Percentiles rank a stretch among this genome's conserved stretches.
These are phyloP conservation scores for Fomitopsis palustris DNA, from an alignment of 1,284 basidiomycete genomes.

Conservation along the genomic window DNA sequence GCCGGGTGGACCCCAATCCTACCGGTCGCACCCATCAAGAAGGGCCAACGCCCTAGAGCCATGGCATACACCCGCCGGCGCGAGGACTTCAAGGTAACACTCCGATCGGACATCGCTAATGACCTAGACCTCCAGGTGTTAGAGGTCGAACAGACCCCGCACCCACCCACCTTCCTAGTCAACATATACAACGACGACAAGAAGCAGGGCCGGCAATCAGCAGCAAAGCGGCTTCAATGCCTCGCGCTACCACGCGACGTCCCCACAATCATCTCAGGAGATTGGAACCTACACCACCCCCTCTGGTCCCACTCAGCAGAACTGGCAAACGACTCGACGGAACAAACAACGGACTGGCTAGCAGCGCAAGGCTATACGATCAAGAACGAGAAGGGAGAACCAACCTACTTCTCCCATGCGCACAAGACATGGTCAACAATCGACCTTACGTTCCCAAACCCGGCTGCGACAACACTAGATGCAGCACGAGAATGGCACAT, in stretches of 20 bases:
- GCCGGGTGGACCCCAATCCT: conserved; percentile 1
- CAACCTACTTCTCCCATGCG: conserved; percentile 1
- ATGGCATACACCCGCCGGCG: too few relatives aligned
- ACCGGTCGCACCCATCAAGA: not conserved
- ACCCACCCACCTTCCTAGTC: not conserved
- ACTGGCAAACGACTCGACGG: not conserved
- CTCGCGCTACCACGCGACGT: not conserved
- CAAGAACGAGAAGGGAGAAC: conserved; percentile 1
- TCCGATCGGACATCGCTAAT: conserved; percentile 2
- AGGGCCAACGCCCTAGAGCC: conserved; percentile 1
- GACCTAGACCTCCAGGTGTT: conserved; percentile 4
- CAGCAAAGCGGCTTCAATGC: not conserved
- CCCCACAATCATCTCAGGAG: conserved; percentile 1
- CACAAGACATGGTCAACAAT: conserved; percentile 1
- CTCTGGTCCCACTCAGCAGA: not conserved
- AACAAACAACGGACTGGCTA: conserved; percentile 3
- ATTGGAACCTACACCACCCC: conserved; percentile 6
- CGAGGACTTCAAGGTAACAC: conserved; percentile 4
- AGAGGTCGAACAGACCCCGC: not conserved
- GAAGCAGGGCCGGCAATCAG: not conserved
- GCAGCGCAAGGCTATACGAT: not conserved
- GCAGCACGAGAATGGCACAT: not conserved
- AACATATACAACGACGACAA: too few relatives aligned
- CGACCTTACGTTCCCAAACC: conserved; percentile 6
- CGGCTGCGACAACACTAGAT: not conserved